Conservation (phyloP, 2,329 filamentous ascomycete species). For the Aureobasidium sp. region DNA sequence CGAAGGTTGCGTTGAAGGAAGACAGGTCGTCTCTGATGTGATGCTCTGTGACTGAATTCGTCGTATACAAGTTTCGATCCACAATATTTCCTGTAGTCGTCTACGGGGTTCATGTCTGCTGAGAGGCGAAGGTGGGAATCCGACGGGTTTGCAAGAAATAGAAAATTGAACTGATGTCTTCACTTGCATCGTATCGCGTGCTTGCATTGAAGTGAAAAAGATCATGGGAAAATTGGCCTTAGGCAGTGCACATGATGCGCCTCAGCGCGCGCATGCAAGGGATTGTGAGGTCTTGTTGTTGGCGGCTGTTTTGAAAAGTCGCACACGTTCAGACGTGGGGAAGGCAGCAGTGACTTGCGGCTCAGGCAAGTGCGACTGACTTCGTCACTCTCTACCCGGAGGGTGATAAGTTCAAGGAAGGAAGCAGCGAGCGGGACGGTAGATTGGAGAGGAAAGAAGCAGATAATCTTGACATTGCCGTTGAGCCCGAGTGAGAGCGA, state of each 20-base stretch:
- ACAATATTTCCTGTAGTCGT: background rate
- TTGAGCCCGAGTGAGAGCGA: background rate
- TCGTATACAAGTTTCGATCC: background rate
- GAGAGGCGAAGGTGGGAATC: background rate
- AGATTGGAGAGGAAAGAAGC: background rate
- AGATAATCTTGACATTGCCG: background rate
- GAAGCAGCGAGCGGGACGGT: background rate
- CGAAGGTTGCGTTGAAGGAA: conserved; percentile 29
- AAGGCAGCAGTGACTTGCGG: background rate
- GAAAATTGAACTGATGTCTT: background rate
- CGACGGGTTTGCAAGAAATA: background rate
- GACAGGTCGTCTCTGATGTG: background rate
- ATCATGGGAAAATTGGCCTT: background rate
- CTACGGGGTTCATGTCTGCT: conserved; percentile 9
- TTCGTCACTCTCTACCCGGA: background rate
- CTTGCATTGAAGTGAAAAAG: background rate
- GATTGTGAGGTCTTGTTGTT: conserved; percentile 1
- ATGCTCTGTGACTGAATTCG: background rate
- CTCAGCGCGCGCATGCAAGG: conserved; percentile 13
- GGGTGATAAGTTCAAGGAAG: background rate
- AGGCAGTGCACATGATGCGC: background rate
- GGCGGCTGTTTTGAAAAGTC: conserved; percentile 12
- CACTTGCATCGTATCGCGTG: background rate
- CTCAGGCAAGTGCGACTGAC: background rate
- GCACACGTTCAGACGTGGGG: conserved; percentile 9